Base-by-base conservation (phyloP, 2,329 filamentous ascomycete genomes). In the Hortaea werneckii region DNA sequence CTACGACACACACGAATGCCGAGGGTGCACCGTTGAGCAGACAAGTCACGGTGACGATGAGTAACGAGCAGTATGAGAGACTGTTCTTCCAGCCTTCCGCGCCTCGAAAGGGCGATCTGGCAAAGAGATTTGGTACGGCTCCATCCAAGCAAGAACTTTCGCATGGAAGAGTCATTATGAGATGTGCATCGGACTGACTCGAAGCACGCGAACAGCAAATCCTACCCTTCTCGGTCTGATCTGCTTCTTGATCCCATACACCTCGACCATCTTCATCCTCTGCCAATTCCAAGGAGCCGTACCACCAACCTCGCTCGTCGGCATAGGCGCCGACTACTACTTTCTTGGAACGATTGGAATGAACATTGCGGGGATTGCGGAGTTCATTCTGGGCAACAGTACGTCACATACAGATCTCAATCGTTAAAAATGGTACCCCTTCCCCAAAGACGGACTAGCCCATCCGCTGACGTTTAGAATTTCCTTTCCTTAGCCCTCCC, bases 201-300 rank as follows among this genome's bases (percentile, higher is more conserved):
- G 20, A 20, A 20, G 20, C 20, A 20, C 20, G 20, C 20, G 20
- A 20, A 20, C 20, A 20, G 20, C 20, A 20, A 20, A 59, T 44
- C 57, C 57, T 12, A 56, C 54, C 10, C 46, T 59, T 10, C 51
- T 60, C 20, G 58, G 58, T n/a, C 47, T 59, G 11, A 37, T 59
- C 8, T 49, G 55, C 20, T 60, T 60, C 41, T 49, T 61, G 5
- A 50, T 60, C 7, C 55, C 56, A 5, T 61, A 56, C 43, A 54
- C 55, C 7, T 54, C 54, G 1, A 61, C 58, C 13, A 50, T 60
- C 26, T 43, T 61, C 30, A 54, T 44, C 12, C 53, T 59, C 8
- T 29, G 10, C 13, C 42, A 47, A 34, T 52, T 54, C 39, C 43
- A 41, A 29, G 58, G 58, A 7, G 52, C 53, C 4, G 30, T 48